phyloP scores from a whole-genome alignment of 306 rosid species.

The Cucumis melo region DNA sequence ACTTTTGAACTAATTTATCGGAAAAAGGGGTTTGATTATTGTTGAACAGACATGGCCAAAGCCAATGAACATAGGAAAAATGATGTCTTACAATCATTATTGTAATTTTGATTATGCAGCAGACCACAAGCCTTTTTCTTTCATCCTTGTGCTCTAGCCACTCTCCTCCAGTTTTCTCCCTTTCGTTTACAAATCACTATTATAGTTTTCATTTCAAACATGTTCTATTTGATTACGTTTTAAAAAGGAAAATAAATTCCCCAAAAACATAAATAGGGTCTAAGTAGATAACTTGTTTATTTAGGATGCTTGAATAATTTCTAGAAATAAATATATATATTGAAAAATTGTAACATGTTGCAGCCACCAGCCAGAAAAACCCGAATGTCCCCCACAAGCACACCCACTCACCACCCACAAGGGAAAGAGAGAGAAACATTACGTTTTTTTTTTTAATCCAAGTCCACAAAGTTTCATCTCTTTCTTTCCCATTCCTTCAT shows the following conservation, averaged over 20 bases:
- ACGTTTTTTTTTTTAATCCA: not conserved
- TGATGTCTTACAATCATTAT: not conserved
- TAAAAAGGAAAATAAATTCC: not conserved
- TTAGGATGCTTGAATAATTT: not conserved
- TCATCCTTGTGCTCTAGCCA: not conserved
- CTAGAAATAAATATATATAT: not conserved
- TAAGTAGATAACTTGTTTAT: not conserved
- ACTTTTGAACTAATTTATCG: not conserved
- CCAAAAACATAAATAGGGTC: not conserved
- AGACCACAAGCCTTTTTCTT: not conserved
- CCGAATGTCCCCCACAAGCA: not conserved
- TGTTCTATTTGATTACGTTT: not conserved
- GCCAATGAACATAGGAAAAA: not conserved
- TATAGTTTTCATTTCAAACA: not conserved
- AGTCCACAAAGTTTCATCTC: not conserved
- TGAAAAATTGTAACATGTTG: not conserved
- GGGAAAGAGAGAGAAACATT: not conserved
- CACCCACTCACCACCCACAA: not conserved
- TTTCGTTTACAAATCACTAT: not conserved
- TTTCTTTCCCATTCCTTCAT: not conserved
- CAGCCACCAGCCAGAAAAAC: constrained; percentile 1
- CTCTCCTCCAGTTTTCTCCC: not conserved
- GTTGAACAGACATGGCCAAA: not conserved
- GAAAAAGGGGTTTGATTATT: not conserved
- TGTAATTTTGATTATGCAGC: not conserved